Conservation (phyloP, 148 eudicot genomes). For the Camellia sinensis region DNA sequence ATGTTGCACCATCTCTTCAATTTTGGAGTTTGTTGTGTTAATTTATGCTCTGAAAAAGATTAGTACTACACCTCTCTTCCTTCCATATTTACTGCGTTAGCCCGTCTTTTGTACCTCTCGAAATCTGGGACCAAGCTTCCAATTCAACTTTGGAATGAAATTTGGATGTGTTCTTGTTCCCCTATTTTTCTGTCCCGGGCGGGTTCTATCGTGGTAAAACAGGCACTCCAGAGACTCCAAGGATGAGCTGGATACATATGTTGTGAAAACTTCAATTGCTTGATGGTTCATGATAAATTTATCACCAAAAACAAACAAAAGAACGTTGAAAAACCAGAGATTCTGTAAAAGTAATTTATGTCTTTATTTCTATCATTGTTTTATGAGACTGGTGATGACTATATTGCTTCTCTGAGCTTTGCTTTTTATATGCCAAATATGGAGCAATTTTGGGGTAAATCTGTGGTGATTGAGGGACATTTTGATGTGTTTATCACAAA, state of each 20-base stretch:
- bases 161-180: conserved; percentile 24
- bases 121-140: conserved; percentile 22
- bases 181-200: conserved; percentile 25
- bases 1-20: conserved; percentile 20
- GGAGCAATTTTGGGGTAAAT: conserved; percentile 6
- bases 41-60: conserved; percentile 25
- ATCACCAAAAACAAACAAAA: background rate
- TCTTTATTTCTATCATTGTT: conserved; percentile 14
- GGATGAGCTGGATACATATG: conserved; percentile 15
- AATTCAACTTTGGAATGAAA: conserved; percentile 17
- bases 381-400: conserved; percentile 3
- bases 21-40: conserved; percentile 34
- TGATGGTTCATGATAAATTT: conserved; percentile 18
- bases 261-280: conserved; percentile 17
- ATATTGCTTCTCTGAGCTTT: conserved; percentile 8
- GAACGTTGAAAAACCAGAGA: conserved; percentile 15
- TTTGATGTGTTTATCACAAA: background rate
- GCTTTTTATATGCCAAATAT: background rate
- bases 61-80: conserved; percentile 12
- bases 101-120: background rate
- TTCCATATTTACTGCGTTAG: conserved; percentile 3
- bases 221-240: conserved; percentile 18
- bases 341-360: conserved; percentile 13
- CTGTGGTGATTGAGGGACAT: background rate
- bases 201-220: conserved; percentile 16